Conservation (phyloP, 345 rosid species). For the Euphorbia tirucalli region DNA sequence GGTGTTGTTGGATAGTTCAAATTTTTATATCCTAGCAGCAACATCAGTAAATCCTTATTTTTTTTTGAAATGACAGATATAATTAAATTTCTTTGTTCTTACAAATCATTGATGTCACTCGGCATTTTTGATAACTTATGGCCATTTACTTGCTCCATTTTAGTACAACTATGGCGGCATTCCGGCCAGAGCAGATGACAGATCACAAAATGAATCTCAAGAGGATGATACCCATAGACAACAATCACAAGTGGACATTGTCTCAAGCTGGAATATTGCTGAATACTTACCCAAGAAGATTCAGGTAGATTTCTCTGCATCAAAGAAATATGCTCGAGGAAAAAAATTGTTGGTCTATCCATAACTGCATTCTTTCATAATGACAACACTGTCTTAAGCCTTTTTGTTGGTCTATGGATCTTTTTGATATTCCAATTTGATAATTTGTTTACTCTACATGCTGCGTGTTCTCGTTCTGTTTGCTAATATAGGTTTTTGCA, state of each 20-base stretch:
- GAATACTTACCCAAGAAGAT: conserved; percentile 74
- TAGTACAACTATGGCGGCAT: conserved; percentile 89
- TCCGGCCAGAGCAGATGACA: conserved; percentile 57
- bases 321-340: conserved; percentile 1
- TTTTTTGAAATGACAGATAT: background rate
- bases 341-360: background rate
- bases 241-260: conserved; percentile 63
- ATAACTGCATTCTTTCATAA: too few species aligned
- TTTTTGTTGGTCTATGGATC: background rate
- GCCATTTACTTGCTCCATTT: conserved; percentile 20
- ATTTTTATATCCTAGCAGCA: conserved; percentile 6
- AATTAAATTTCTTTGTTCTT: background rate
- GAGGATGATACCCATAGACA: conserved; percentile 25
- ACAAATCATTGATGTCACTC: background rate
- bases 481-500: conserved; percentile 37
- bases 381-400: background rate
- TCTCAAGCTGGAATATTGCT: conserved; percentile 84
- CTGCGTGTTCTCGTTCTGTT: background rate
- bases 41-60: background rate
- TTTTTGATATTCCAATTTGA: conserved; percentile 3
- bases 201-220: conserved; percentile 26
- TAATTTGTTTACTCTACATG: background rate
- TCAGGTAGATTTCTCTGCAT: conserved; percentile 43
- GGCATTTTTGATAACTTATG: background rate
- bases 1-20: background rate